These are phyloP conservation scores for Nyctanthes arbortristis DNA, from an alignment of 257 asterid species.

Conservation along the genomic window DNA sequence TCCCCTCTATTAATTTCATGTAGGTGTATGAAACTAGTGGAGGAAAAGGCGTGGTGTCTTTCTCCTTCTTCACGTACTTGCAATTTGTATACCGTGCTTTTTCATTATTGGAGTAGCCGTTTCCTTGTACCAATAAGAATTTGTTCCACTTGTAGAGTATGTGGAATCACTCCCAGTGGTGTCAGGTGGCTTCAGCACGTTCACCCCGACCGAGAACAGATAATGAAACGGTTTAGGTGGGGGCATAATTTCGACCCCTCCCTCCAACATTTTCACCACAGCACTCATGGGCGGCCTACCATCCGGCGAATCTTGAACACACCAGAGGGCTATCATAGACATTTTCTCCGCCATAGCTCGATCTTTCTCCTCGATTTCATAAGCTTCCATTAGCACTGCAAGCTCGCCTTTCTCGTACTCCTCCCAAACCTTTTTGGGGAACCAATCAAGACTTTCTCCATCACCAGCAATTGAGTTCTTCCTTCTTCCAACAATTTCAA, in stretches of 20 bases:
- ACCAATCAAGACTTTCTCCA: constrained; percentile 36
- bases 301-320: constrained; percentile 38
- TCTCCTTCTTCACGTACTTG: not conserved
- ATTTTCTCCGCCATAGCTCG: constrained; percentile 31
- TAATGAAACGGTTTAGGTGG: constrained; percentile 48
- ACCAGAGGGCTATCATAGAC: constrained; percentile 44
- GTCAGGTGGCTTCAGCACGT: constrained; percentile 26
- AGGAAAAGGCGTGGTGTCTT: too few relatives aligned
- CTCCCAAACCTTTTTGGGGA: constrained; percentile 40
- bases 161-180: constrained; percentile 21
- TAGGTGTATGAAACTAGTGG: too few relatives aligned
- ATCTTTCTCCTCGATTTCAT: constrained; percentile 34
- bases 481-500: constrained; percentile 44
- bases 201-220: constrained; percentile 24
- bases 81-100: constrained; percentile 34
- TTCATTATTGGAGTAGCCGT: constrained; percentile 37
- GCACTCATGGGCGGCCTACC: constrained; percentile 40
- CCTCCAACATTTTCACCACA: constrained; percentile 48
- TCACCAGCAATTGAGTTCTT: constrained; percentile 25
- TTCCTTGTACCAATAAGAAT: constrained; percentile 43
- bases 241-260: constrained; percentile 38
- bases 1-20: too few relatives aligned
- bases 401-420: constrained; percentile 36
- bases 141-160: constrained; percentile 21
- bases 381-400: constrained; percentile 4